A percentile compares a stretch with the other conserved stretches of the same genome.
Conservation (phyloP, 345 rosid genomes). For the Dimocarpus longan region DNA sequence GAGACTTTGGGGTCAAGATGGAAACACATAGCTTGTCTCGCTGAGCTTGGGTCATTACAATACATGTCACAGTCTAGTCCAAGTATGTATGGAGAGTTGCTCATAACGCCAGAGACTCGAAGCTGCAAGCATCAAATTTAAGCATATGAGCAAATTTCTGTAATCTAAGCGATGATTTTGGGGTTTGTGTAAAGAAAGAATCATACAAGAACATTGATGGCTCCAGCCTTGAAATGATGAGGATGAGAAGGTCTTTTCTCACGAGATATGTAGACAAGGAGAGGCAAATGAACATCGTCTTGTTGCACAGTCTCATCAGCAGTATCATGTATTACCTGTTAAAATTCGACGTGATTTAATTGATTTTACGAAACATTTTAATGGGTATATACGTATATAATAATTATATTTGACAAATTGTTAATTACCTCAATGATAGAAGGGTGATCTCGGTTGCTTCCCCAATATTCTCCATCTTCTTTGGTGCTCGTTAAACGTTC, state of each 20-base stretch:
- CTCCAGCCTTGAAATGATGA: slow-evolving; percentile 61
- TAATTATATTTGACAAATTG: no score
- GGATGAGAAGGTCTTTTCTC: slow-evolving; percentile 40
- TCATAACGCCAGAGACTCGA: slow-evolving; percentile 44
- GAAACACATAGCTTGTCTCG: slow-evolving; percentile 51
- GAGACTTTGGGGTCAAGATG: slow-evolving; percentile 37
- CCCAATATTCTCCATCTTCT: slow-evolving; percentile 3
- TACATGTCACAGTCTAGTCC: slow-evolving; percentile 58
- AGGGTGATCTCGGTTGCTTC: slow-evolving; percentile 29
- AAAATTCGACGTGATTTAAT: neutral
- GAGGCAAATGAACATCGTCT: slow-evolving; percentile 27
- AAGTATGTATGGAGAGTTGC: slow-evolving; percentile 47
- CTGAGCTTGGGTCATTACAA: slow-evolving; percentile 47
- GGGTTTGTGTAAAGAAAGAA: neutral
- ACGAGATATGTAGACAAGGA: slow-evolving; percentile 45
- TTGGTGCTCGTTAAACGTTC: slow-evolving; percentile 10
- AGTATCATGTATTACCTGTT: slow-evolving; percentile 6
- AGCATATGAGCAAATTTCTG: no score
- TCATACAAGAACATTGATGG: slow-evolving; percentile 53
- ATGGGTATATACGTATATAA: neutral
- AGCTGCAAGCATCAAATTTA: slow-evolving; percentile 31
- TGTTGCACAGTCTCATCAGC: neutral
- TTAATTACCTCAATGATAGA: slow-evolving; percentile 32
- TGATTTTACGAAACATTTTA: neutral
- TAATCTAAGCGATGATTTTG: neutral